Evolutionary conservation across 352 stramenopile genomes (phyloP).

Genomic region (Phytophthora cactorum): DNA sequence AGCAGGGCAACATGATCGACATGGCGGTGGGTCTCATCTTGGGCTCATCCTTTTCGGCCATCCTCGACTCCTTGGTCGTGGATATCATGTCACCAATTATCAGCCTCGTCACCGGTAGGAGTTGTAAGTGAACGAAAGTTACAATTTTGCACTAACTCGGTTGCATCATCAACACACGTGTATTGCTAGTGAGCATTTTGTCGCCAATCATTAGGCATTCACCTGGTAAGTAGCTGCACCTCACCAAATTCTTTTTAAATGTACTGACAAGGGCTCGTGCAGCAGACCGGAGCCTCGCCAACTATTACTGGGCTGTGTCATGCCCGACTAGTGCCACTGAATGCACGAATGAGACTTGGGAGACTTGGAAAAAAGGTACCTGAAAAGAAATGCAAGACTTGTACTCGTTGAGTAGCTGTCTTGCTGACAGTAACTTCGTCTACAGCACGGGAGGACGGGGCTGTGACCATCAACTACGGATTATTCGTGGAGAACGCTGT

Average conservation of each 20-base stretch:
- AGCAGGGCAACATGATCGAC: slow-evolving; percentile 72
- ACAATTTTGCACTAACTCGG: neutral
- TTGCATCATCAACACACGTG: neutral
- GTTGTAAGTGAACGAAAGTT: neutral
- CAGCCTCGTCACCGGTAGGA: slow-evolving; percentile 60
- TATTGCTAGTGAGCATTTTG: neutral
- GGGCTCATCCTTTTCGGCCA: slow-evolving; percentile 59
- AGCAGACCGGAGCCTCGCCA: slow-evolving; percentile 55
- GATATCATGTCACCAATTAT: slow-evolving; percentile 64
- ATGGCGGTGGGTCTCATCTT: slow-evolving; percentile 64
- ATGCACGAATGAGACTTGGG: slow-evolving; percentile 23
- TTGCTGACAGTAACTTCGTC: slow-evolving; percentile 8
- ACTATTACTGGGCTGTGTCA: slow-evolving; percentile 52
- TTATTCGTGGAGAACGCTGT: slow-evolving; percentile 60
- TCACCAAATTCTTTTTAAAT: neutral
- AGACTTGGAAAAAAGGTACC: slow-evolving; percentile 1
- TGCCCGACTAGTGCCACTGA: slow-evolving; percentile 34
- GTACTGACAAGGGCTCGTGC: neutral
- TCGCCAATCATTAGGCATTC: neutral
- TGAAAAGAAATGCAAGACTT: neutral
- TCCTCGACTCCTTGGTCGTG: slow-evolving; percentile 63
- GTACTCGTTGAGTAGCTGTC: neutral
- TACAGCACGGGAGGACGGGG: slow-evolving; percentile 49
- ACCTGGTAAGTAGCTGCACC: neutral
- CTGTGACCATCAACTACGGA: slow-evolving; percentile 67